A percentile compares a stretch with the other conserved stretches of the same genome.
These are phyloP conservation scores for Lentinus brumalis DNA, from an alignment of 768 basidiomycete species.

Conservation along the genomic window DNA sequence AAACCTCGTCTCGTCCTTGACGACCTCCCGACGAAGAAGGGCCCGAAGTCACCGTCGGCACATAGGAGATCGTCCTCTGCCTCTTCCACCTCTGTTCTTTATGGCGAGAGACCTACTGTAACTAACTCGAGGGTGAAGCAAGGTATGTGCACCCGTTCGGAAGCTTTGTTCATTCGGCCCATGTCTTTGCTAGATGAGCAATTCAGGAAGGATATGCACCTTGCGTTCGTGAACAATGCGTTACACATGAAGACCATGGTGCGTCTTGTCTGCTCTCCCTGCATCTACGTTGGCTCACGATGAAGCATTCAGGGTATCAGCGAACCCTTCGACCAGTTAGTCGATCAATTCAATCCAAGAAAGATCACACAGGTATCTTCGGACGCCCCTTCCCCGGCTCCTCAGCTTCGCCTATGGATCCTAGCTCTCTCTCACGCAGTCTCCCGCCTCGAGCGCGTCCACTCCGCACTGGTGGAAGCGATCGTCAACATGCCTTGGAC, in stretches of 20 bases:
- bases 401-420: conserved; percentile 78
- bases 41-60: conserved; percentile 27
- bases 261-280: conserved; percentile 25
- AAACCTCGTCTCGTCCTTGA: conserved; percentile 44
- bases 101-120: conserved; percentile 59
- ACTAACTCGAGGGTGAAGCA: conserved; percentile 80
- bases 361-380: conserved; percentile 35
- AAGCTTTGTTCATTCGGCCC: neutral
- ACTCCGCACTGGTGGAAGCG: conserved; percentile 81
- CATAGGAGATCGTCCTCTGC: conserved; percentile 22
- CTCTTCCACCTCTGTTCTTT: conserved; percentile 25
- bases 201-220: conserved; percentile 79
- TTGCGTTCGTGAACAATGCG: conserved; percentile 81
- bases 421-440: conserved; percentile 90
- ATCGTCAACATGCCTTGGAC: conserved; percentile 91
- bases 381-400: conserved; percentile 36
- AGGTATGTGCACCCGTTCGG: conserved; percentile 19
- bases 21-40: conserved; percentile 42
- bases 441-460: conserved; percentile 81
- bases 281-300: conserved; percentile 18
- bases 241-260: conserved; percentile 74
- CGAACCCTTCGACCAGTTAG: conserved; percentile 84
- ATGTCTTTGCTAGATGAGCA: conserved; percentile 52
- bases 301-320: conserved; percentile 56
- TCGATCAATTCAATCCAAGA: conserved; percentile 77